Conservation (phyloP, 768 basidiomycete species). For the Dacryopinax primogenitus region DNA sequence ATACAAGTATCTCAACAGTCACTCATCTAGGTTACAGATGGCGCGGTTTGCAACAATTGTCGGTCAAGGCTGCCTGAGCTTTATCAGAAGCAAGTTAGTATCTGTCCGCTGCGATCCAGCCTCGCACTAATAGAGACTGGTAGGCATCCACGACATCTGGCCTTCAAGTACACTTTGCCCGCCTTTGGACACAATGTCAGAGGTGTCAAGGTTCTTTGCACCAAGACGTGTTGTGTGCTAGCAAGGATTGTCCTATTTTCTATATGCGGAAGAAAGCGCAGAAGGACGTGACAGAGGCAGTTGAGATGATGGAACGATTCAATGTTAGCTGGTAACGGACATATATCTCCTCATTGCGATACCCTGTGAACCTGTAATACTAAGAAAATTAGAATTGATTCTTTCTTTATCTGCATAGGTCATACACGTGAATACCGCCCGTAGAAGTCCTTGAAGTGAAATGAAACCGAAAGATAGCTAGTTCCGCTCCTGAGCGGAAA, state of each 20-base stretch:
- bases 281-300: slow-evolving; percentile 88
- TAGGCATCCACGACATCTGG: slow-evolving; percentile 43
- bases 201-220: slow-evolving; percentile 97
- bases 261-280: slow-evolving; percentile 98
- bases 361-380: background rate
- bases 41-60: slow-evolving; percentile 92
- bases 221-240: slow-evolving; percentile 95
- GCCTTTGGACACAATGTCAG: slow-evolving; percentile 97
- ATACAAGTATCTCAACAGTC: background rate
- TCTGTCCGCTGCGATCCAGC: background rate
- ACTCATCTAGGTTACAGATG: slow-evolving; percentile 37
- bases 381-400: background rate
- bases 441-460: background rate
- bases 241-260: slow-evolving; percentile 96
- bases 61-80: slow-evolving; percentile 71
- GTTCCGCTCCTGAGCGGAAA: background rate
- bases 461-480: background rate
- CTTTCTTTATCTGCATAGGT: background rate
- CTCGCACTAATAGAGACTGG: background rate
- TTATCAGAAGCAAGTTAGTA: slow-evolving; percentile 77
- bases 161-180: slow-evolving; percentile 80
- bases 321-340: slow-evolving; percentile 29
- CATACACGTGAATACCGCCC: background rate
- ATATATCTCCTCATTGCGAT: slow-evolving; percentile 2
- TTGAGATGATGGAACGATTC: slow-evolving; percentile 68